Evolutionary conservation across 2,329 filamentous ascomycete genomes (phyloP), one percentile per base, ranked within the genome.

Genomic region (Colletotrichum camelliae): DNA sequence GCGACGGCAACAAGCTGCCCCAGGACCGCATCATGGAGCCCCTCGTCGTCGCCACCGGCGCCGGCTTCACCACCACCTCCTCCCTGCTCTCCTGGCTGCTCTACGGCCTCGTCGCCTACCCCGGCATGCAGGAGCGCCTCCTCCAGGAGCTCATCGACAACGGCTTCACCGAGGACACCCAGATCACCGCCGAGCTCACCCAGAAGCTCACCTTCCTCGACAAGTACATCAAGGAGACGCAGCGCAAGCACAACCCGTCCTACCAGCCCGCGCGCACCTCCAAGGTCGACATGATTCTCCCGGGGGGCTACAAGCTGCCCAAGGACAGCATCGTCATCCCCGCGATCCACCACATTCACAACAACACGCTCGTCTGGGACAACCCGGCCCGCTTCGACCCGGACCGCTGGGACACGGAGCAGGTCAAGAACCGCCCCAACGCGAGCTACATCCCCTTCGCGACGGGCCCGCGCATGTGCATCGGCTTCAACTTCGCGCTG

Each of bases 401-500:
- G 0, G 91, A 93, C 75, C 84, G 91, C 4, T 93, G 91, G 91
- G 87, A 89, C 76, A 87, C 87, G 0, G 87, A 89, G 0, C 82
- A 85, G 15, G 89, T 91, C 70, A 90, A 90, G 83, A 87, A 86
- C 77, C 81, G 87, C 3, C 89, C 88, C 61, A 86, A 86, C 35
- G 87, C 86, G 2, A 84, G 88, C 0, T 93, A 93, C 78, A 84
- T 90, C 5, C 92, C 92, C 0, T 93, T 93, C 77, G 91, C 88
- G 0, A 84, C 87, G 0, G 92, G 92, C 0, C 88, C 85, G 0
- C 84, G 92, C 2, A 88, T 88, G 83, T 93, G 92, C 76, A 90
- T 93, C 71, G 92, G 91, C 0, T 93, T 92, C 86, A 93, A 92
- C 82, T 92, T 93, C 81, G 91, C 91, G 0, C 83, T 93, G 8